Conservation (phyloP, 1,284 basidiomycete species). For the Rhodotorula sp. region DNA sequence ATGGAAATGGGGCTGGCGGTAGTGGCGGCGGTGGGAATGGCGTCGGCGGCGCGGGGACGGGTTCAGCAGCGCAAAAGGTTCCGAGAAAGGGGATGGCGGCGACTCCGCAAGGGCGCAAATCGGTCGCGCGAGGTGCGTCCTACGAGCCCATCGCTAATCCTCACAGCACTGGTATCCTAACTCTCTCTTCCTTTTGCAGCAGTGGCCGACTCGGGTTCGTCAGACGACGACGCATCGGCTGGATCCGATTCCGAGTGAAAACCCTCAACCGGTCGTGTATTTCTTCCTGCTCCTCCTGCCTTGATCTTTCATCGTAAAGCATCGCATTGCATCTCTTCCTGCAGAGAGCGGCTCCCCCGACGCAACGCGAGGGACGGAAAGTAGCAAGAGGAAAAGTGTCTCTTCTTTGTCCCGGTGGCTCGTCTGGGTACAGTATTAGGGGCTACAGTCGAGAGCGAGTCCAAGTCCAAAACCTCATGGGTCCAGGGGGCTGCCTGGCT, state of each 20-base stretch:
- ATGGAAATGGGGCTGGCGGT: not conserved
- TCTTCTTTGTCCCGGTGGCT: too few relatives aligned
- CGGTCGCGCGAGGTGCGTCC: constrained; percentile 9
- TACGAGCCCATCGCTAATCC: too few relatives aligned
- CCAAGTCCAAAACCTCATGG: too few relatives aligned
- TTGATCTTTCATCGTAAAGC: too few relatives aligned
- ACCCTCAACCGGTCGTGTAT: not conserved
- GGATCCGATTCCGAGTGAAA: constrained; percentile 31
- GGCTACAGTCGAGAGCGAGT: too few relatives aligned
- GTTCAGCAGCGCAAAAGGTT: constrained; percentile 7
- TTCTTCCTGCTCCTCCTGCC: too few relatives aligned
- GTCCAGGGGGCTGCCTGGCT: too few relatives aligned
- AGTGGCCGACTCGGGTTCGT: constrained; percentile 19
- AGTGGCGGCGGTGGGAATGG: not conserved
- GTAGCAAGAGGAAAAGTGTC: too few relatives aligned
- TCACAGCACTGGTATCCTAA: not conserved
- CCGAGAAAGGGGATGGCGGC: constrained; percentile 13
- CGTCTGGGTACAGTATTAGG: too few relatives aligned
- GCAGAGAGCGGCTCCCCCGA: too few relatives aligned
- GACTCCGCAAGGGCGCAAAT: not conserved
- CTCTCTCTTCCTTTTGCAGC: not conserved
- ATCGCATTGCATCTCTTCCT: too few relatives aligned
- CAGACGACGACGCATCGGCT: constrained; percentile 26
- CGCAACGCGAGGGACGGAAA: too few relatives aligned
- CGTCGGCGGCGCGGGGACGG: not conserved